Base-by-base conservation (phyloP, 2,329 filamentous ascomycete genomes). In the Rugonectria rugulosa region DNA sequence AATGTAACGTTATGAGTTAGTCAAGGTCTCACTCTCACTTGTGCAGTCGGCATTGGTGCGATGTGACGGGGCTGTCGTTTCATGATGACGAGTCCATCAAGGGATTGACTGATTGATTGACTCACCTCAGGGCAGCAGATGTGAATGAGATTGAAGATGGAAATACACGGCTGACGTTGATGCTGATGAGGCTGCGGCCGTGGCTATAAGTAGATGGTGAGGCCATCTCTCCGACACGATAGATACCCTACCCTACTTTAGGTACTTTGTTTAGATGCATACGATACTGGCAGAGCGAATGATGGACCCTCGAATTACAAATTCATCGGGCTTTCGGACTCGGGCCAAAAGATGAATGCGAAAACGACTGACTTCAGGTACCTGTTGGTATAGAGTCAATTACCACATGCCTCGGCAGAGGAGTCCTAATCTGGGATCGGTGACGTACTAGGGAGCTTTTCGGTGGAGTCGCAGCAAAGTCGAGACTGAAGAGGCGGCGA, bases 361-460 rank as follows among this genome's bases (percentile, higher is more conserved):
- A 11, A 19, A 12, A 11, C 17, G 10, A 10, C 3, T 15, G 5
- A 12, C 9, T 12, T 10, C 34, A 11, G 17, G 14, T 5, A 15
- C 17, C 5, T 2, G 9, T 9, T 2, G 17, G 20, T 37, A 24
- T 24, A 14, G 7, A 51, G 15, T 36, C n/a, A 43, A 44, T 40
- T 56, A 46, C 40, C 31, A 59, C 59, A 56, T 64, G 53, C 63
- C 61, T 65, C 63, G 63, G 63, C 45, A 65, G 47, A 56, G 43
- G 57, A 36, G 41, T 34, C 63, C 57, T 40, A 56, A 66, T 59
- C 31, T 52, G 63, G n/a, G 61, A 26, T 44, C 53, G 52, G 60
- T 63, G 59, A 64, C 63, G 59, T 64, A 51, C 31, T 42, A 19
- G 32, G n/a, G n/a, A n/a, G n/a, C n/a, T n/a, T 27, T 42, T 31